Evolutionary conservation across 352 stramenopile genomes (phyloP).

Genomic region (Pythium insidiosum): DNA sequence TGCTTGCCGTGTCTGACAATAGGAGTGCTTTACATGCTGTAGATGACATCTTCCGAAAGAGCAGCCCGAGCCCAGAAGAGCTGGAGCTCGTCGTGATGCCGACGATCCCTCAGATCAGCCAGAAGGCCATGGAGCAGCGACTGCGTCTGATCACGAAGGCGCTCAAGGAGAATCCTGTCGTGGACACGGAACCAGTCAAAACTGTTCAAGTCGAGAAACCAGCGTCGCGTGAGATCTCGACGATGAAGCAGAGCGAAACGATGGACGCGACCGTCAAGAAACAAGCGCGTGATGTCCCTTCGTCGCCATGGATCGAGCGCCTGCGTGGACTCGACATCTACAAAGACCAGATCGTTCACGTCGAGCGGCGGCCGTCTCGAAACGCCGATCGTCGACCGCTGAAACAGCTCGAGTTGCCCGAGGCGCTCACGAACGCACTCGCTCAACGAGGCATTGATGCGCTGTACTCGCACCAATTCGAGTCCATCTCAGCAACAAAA

Average conservation of each 20-base stretch:
- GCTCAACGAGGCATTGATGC: slow-evolving; percentile 36
- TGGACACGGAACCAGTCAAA: no score
- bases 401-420: slow-evolving; percentile 25
- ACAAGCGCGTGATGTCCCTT: no score
- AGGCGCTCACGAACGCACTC: slow-evolving; percentile 30
- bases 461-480: slow-evolving; percentile 91
- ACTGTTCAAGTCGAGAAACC: no score
- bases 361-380: slow-evolving; percentile 45
- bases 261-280: slow-evolving; percentile 5
- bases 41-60: slow-evolving; percentile 20
- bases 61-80: slow-evolving; percentile 8
- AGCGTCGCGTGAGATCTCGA: no score
- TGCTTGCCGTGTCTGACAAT: no score
- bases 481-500: slow-evolving; percentile 83
- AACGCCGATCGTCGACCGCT: slow-evolving; percentile 33
- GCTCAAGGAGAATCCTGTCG: slow-evolving; percentile 13
- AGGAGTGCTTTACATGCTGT: not conserved
- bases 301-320: slow-evolving; percentile 37
- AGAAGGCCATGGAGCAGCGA: slow-evolving; percentile 46
- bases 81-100: slow-evolving; percentile 57
- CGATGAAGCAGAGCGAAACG: no score
- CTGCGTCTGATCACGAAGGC: slow-evolving; percentile 46
- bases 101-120: slow-evolving; percentile 38
- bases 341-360: slow-evolving; percentile 69
- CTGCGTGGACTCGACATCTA: slow-evolving; percentile 52